phyloP scores from a whole-genome alignment of 176 grass and related monocot genomes.

The Hordeum marinum region DNA sequence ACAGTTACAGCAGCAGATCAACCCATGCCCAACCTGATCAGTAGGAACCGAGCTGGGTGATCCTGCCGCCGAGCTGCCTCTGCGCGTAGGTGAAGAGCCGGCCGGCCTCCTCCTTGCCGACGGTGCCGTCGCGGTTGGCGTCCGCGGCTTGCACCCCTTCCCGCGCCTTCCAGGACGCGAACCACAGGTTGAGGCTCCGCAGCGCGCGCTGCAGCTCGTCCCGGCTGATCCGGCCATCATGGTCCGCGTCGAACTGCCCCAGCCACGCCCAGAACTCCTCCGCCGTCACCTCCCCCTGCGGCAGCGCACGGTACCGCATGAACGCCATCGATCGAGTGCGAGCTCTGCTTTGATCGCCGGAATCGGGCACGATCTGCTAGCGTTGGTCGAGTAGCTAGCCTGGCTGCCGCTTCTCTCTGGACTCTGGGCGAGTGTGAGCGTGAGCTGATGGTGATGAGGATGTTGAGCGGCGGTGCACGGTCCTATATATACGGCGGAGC shows the following conservation, averaged over 20 bases:
- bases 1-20: no score
- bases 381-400: no score
- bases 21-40: no score
- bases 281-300: slow-evolving; percentile 54
- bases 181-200: slow-evolving; percentile 58
- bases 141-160: slow-evolving; percentile 43
- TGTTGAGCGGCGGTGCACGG: background rate
- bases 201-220: slow-evolving; percentile 60
- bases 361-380: no score
- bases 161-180: slow-evolving; percentile 65
- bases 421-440: background rate
- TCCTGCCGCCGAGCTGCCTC: slow-evolving; percentile 50
- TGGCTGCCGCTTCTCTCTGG: background rate
- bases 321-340: slow-evolving; percentile 43
- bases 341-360: background rate
- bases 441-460: background rate
- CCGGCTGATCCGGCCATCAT: slow-evolving; percentile 54
- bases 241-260: slow-evolving; percentile 63
- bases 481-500: background rate
- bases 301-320: slow-evolving; percentile 33
- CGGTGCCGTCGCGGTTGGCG: slow-evolving; percentile 40
- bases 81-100: slow-evolving; percentile 56
- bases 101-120: slow-evolving; percentile 30
- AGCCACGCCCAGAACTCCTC: slow-evolving; percentile 76
- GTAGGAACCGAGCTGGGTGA: slow-evolving; percentile 34